Evolutionary conservation across 2,329 filamentous ascomycete species (phyloP).

Genomic region (Mycogone perniciosa): DNA sequence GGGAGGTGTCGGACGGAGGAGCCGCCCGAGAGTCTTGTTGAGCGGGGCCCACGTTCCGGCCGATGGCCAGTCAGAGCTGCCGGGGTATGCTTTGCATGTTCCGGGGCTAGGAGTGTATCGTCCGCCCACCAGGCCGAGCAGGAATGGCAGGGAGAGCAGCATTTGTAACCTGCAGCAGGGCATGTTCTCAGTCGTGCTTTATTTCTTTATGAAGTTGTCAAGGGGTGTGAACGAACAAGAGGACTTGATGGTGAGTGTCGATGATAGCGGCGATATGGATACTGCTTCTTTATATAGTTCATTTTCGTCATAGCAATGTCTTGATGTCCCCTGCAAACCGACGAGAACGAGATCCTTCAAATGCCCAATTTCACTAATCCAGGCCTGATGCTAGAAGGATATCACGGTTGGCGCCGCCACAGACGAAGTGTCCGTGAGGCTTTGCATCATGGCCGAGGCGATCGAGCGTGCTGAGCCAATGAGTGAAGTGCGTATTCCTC

Average conservation of each 20-base stretch:
- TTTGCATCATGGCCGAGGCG: background rate
- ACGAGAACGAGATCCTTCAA: background rate
- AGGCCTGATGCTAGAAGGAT: background rate
- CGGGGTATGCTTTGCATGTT: slow-evolving; percentile 43
- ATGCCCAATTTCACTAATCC: background rate
- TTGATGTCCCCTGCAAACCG: background rate
- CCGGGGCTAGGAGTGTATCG: background rate
- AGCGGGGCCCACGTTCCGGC: slow-evolving; percentile 38
- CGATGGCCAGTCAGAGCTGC: slow-evolving; percentile 42
- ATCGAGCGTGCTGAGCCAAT: background rate
- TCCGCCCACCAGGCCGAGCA: background rate
- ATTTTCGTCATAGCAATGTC: no score
- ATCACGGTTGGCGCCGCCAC: background rate
- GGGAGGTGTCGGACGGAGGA: slow-evolving; percentile 36
- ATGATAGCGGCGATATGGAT: no score
- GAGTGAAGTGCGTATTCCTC: slow-evolving; percentile 5
- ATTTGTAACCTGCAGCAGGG: background rate
- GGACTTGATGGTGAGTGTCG: background rate
- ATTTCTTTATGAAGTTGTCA: background rate
- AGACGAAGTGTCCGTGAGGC: background rate
- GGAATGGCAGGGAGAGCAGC: background rate
- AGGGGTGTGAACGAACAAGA: background rate
- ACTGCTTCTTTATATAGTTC: no score
- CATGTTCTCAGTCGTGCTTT: background rate
- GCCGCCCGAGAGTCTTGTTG: slow-evolving; percentile 37